Conservation (phyloP, 805 yeast genomes). For the Isabelozyma pseudorhagii region DNA sequence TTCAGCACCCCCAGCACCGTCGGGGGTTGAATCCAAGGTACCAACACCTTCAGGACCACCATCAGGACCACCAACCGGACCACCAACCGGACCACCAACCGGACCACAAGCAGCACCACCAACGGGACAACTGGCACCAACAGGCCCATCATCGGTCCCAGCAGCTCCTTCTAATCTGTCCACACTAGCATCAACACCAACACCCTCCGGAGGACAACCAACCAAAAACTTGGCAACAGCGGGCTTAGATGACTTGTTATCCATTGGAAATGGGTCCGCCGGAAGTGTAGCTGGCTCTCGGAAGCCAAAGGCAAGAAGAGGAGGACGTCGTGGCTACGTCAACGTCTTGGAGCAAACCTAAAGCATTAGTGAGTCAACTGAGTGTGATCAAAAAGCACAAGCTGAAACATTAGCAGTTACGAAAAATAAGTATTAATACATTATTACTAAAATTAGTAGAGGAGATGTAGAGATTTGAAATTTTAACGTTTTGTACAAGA, state of each 20-base stretch:
- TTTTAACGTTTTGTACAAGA: too few species aligned
- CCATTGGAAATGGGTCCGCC: conserved; percentile 24
- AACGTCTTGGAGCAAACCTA: conserved; percentile 25
- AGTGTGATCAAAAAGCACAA: too few species aligned
- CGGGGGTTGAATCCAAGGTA: background rate
- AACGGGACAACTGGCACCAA: conserved; percentile 4
- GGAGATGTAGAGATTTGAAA: background rate
- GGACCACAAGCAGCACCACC: conserved; percentile 7
- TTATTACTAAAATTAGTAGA: too few species aligned
- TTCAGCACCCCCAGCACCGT: conserved; percentile 3
- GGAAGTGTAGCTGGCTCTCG: conserved; percentile 12
- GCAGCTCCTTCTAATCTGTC: conserved; percentile 6
- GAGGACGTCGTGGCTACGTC: conserved; percentile 32
- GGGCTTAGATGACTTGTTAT: conserved; percentile 38
- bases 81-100: background rate
- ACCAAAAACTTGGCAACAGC: conserved; percentile 31
- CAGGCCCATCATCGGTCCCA: conserved; percentile 5
- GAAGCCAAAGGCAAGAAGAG: conserved; percentile 20
- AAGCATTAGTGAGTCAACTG: background rate
- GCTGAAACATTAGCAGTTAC: too few species aligned
- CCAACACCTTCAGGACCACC: conserved; percentile 1
- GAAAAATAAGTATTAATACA: background rate
- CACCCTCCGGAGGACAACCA: conserved; percentile 1
- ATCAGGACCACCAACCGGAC: background rate
- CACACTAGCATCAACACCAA: conserved; percentile 1